Evolutionary conservation across 1,284 basidiomycete genomes (phyloP), one percentile per base, ranked within the genome.

Genomic region (Leccinum griseonigrum): DNA sequence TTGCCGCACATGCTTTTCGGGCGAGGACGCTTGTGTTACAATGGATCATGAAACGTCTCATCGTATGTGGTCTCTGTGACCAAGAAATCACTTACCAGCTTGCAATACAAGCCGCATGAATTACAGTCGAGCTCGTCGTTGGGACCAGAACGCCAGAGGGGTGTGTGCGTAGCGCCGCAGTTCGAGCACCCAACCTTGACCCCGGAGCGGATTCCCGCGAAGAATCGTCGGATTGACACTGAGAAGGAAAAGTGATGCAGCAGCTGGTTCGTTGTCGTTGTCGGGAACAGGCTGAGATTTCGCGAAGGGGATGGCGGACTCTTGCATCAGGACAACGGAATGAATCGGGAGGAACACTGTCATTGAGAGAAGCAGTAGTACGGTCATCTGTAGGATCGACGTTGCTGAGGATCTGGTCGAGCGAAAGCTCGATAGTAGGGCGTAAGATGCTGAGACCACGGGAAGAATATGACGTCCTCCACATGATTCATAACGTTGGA

Each of bases 41-140:
- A 32, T 50, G 58, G 56, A 32, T 1, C 26, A 60, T 60, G 50
- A 66, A 28, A 28, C 8, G 11, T 7, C 6, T 11, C 8, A 7
- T 9, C 6, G 4, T 3, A 31, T 1, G 7, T 2, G 22, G 29
- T 1, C 13, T 16, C 8, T 11, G 56, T 16, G 22, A 26, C 7
- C 28, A 8, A 6, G 3, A 13, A 38, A 7, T 7, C 2, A 79
- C 85, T 63, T 68, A 89, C 89, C 75, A 90, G 73, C 71, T 91
- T 91, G 75, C 89, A 91, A 72, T 92, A 91, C 55, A 91, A 74
- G 8, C 90, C 90, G 67, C 90, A 92, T 1, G 90, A 90, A 65
- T 92, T 92, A 73, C 91, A 92, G 69, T 93, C 92, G 60, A 92
- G 74, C 77, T 93, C 91, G 67, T 92, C 90, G 66, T 92, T 92